A percentile compares a stretch with the other conserved stretches of the same genome.
phyloP scores from a whole-genome alignment of 768 basidiomycete genomes.

The Tricholoma bakamatsutake region DNA sequence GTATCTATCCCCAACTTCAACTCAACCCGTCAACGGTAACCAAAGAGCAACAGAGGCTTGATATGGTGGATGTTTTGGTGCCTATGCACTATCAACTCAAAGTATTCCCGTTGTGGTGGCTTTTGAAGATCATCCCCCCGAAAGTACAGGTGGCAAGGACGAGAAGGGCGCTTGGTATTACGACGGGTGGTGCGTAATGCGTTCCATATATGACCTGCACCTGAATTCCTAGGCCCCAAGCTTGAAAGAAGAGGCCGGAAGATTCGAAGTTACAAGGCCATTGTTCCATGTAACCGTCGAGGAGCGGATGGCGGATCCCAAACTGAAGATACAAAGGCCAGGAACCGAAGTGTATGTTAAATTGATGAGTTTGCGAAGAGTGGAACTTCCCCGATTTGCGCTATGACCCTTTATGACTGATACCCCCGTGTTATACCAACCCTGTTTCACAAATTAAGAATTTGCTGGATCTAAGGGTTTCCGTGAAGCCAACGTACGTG shows the following conservation, averaged over 20 bases:
- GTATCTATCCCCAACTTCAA: slow-evolving; percentile 28
- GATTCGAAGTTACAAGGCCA: slow-evolving; percentile 39
- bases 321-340: slow-evolving; percentile 45
- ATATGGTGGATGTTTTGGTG: slow-evolving; percentile 36
- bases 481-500: slow-evolving; percentile 7
- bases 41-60: slow-evolving; percentile 16
- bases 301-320: slow-evolving; percentile 43
- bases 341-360: slow-evolving; percentile 43
- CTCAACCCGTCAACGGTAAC: slow-evolving; percentile 6
- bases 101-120: slow-evolving; percentile 50
- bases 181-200: slow-evolving; percentile 43
- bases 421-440: too few relatives aligned
- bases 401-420: too few relatives aligned
- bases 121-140: slow-evolving; percentile 63
- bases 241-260: slow-evolving; percentile 52
- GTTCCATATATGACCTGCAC: neutral
- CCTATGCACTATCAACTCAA: slow-evolving; percentile 50
- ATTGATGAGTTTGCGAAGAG: too few relatives aligned
- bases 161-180: slow-evolving; percentile 45
- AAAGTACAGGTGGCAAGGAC: slow-evolving; percentile 52
- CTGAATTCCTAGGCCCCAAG: slow-evolving; percentile 35
- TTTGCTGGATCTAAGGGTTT: too few relatives aligned
- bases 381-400: too few relatives aligned
- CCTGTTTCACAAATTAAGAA: too few relatives aligned
- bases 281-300: slow-evolving; percentile 62